phyloP scores from a whole-genome alignment of 176 grass and related monocot species.

The Musa troglodytarum region DNA sequence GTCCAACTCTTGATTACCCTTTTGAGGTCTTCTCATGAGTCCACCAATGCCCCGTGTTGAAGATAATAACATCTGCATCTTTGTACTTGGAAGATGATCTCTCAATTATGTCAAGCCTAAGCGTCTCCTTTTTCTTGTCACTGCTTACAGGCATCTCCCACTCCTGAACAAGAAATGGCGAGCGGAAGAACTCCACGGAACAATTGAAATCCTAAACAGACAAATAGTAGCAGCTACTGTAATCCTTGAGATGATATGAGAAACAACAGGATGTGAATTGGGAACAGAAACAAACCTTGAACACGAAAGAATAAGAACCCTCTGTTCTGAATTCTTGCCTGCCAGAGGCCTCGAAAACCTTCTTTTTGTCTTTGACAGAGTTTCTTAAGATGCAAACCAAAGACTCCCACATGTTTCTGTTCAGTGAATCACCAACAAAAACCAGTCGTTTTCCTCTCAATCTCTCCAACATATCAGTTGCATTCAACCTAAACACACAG shows the following conservation, averaged over 20 bases:
- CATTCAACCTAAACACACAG: conserved; percentile 44
- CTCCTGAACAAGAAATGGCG: conserved; percentile 86
- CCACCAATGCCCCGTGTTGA: conserved; percentile 98
- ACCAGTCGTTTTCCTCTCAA: conserved; percentile 70
- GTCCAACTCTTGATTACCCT: conserved; percentile 41
- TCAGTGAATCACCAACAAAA: conserved; percentile 84
- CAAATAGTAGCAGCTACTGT: not conserved
- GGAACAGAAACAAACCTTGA: conserved; percentile 36
- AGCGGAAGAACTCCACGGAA: conserved; percentile 80
- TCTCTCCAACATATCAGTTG: conserved; percentile 74
- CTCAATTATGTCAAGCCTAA: conserved; percentile 80
- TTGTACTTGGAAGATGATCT: conserved; percentile 82
- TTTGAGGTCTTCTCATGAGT: conserved; percentile 91
- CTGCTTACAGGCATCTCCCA: conserved; percentile 53
- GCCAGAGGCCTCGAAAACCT: conserved; percentile 88
- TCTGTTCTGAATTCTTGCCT: conserved; percentile 75
- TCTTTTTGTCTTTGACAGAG: conserved; percentile 69
- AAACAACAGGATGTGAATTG: not conserved
- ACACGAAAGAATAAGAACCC: conserved; percentile 79
- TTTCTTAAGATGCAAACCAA: conserved; percentile 78
- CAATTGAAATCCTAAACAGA: conserved; percentile 77
- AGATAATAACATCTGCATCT: conserved; percentile 78
- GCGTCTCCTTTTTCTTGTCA: conserved; percentile 69
- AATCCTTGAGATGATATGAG: not conserved
- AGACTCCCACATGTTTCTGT: conserved; percentile 98